Evolutionary conservation across 805 yeast genomes (phyloP).

Genomic region (Teunomyces atbi): DNA sequence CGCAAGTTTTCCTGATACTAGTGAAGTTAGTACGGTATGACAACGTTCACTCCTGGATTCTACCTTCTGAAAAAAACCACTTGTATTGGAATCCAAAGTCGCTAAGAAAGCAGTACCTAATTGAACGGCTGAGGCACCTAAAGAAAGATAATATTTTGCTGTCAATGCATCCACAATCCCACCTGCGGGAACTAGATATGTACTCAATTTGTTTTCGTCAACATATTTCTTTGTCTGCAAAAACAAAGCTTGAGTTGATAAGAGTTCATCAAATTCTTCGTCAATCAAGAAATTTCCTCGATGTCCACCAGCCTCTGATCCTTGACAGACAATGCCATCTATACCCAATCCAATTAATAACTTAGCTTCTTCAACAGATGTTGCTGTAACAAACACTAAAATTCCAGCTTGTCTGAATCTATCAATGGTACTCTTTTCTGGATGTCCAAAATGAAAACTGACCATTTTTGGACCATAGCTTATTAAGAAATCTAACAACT

Average conservation of each 20-base stretch:
- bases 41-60: conserved; percentile 3
- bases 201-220: conserved; percentile 15
- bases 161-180: conserved; percentile 42
- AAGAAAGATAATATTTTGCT: conserved; percentile 26
- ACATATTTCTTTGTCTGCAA: conserved; percentile 14
- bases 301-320: conserved; percentile 67
- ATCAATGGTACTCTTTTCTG: conserved; percentile 28
- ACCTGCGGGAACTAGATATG: conserved; percentile 47
- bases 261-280: conserved; percentile 27
- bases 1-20: conserved; percentile 40
- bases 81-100: conserved; percentile 27
- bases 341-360: conserved; percentile 28
- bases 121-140: conserved; percentile 54
- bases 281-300: conserved; percentile 45
- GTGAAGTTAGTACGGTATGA: conserved; percentile 31
- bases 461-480: conserved; percentile 40
- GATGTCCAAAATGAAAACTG: conserved; percentile 56
- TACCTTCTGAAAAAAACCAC: conserved; percentile 15
- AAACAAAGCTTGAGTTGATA: conserved; percentile 34
- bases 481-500: conserved; percentile 16
- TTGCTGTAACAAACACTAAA: conserved; percentile 47
- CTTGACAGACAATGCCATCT: conserved; percentile 55
- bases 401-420: conserved; percentile 36
- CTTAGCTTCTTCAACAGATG: conserved; percentile 44
- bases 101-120: conserved; percentile 53